Conservation (phyloP, 768 basidiomycete species). For the Inosperma sp. region DNA sequence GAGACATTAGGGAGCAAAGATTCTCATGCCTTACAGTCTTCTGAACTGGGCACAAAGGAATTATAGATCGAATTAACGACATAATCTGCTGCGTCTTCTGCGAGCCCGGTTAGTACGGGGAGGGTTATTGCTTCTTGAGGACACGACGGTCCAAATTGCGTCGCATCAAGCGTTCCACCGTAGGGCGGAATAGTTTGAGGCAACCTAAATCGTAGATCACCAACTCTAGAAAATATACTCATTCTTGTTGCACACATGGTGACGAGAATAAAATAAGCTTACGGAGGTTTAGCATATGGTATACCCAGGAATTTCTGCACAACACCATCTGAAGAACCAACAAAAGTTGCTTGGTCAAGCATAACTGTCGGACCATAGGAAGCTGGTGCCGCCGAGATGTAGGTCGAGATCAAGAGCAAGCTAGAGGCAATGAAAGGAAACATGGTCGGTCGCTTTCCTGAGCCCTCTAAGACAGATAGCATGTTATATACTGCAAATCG, state of each 20-base stretch:
- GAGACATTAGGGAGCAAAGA: not conserved
- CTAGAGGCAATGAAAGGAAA: too few relatives aligned
- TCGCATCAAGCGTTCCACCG: slow-evolving; percentile 35
- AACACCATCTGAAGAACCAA: slow-evolving; percentile 32
- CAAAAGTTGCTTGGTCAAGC: slow-evolving; percentile 43
- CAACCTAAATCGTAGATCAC: slow-evolving; percentile 37
- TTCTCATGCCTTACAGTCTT: slow-evolving; percentile 42
- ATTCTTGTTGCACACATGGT: not conserved
- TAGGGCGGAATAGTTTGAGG: slow-evolving; percentile 37
- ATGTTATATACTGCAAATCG: too few relatives aligned
- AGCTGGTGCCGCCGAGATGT: slow-evolving; percentile 19
- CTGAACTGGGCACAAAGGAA: slow-evolving; percentile 30
- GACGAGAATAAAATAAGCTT: slow-evolving; percentile 14
- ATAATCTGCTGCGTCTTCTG: slow-evolving; percentile 31
- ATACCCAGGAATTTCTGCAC: slow-evolving; percentile 46
- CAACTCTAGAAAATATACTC: slow-evolving; percentile 23
- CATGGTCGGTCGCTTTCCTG: too few relatives aligned
- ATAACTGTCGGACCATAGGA: slow-evolving; percentile 34
- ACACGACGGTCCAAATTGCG: slow-evolving; percentile 41
- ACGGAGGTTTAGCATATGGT: slow-evolving; percentile 55
- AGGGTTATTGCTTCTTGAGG: slow-evolving; percentile 40
- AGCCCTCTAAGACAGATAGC: too few relatives aligned
- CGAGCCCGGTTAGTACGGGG: slow-evolving; percentile 33
- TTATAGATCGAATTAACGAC: slow-evolving; percentile 30
- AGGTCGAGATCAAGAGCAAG: slow-evolving; percentile 12